Conservation (phyloP, 75 land plant genomes). For the Pseudotsuga menziesii region DNA sequence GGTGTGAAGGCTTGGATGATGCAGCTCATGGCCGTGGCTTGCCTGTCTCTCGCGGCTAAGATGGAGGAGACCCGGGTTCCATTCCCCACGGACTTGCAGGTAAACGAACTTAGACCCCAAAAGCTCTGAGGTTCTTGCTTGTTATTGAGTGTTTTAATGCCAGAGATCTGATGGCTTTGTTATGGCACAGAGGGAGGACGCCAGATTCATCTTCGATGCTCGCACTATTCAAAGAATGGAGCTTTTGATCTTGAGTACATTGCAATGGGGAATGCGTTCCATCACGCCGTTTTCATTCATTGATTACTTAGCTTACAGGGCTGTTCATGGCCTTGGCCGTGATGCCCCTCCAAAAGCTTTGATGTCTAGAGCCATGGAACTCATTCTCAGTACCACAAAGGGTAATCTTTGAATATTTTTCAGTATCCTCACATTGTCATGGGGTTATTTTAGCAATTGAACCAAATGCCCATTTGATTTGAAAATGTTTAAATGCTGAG, state of each 20-base stretch:
- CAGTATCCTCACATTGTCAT: too few species aligned
- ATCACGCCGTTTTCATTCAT: constrained; percentile 82
- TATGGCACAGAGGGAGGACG: constrained; percentile 39
- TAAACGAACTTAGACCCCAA: background rate
- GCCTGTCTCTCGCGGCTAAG: constrained; percentile 65
- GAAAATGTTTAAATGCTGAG: too few species aligned
- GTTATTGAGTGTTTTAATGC: background rate
- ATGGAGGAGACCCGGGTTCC: constrained; percentile 84
- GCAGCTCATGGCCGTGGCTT: constrained; percentile 57
- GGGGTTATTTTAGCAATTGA: too few species aligned
- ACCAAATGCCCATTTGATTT: too few species aligned
- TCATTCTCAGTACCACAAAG: constrained; percentile 48
- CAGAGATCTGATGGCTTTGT: background rate
- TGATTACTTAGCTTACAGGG: constrained; percentile 52
- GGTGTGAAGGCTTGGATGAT: constrained; percentile 46
- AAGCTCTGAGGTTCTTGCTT: background rate
- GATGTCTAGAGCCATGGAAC: constrained; percentile 37
- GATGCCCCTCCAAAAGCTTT: constrained; percentile 14
- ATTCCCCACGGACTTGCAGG: constrained; percentile 53
- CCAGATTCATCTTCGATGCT: constrained; percentile 67
- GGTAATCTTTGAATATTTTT: constrained; percentile 25
- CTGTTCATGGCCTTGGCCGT: constrained; percentile 12
- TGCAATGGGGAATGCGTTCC: constrained; percentile 79
- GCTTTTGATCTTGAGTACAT: constrained; percentile 66
- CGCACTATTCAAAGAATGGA: constrained; percentile 89